Conservation (phyloP, 768 basidiomycete species). For the Obba rivulosa region DNA sequence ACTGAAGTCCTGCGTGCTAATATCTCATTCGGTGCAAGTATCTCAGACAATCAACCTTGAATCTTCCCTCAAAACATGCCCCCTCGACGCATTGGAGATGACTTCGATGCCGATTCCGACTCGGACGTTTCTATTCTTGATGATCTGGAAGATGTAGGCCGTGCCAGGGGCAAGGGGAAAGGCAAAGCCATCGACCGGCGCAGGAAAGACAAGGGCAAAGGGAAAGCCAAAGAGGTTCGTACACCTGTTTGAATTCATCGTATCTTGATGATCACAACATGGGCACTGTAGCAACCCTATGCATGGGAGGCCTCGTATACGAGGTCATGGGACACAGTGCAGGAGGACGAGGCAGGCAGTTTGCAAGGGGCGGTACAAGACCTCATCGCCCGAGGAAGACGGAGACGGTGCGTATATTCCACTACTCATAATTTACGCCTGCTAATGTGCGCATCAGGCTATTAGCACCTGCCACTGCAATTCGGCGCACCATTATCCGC, state of each 20-base stretch:
- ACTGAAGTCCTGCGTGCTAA: too few relatives aligned
- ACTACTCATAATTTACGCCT: slow-evolving; percentile 8
- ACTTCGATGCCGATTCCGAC: slow-evolving; percentile 58
- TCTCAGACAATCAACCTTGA: background rate
- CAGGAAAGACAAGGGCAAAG: slow-evolving; percentile 52
- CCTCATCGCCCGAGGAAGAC: slow-evolving; percentile 77
- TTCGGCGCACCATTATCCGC: slow-evolving; percentile 93
- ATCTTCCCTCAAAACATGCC: slow-evolving; percentile 5
- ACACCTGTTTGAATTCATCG: background rate
- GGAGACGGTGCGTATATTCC: slow-evolving; percentile 64
- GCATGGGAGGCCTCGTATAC: slow-evolving; percentile 96
- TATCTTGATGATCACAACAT: slow-evolving; percentile 5
- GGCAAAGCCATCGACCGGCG: slow-evolving; percentile 49
- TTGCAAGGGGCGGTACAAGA: slow-evolving; percentile 87
- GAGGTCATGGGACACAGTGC: slow-evolving; percentile 94
- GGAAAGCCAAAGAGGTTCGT: slow-evolving; percentile 48
- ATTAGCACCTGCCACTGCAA: slow-evolving; percentile 76
- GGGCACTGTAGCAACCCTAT: slow-evolving; percentile 61
- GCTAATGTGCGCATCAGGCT: slow-evolving; percentile 38
- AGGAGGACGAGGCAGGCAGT: slow-evolving; percentile 92
- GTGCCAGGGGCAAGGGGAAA: slow-evolving; percentile 35
- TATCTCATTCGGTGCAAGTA: too few relatives aligned
- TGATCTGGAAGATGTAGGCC: slow-evolving; percentile 33
- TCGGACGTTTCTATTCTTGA: slow-evolving; percentile 65
- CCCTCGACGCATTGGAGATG: slow-evolving; percentile 21